These are phyloP conservation scores for Podila clonocystis DNA, from an alignment of 192 early-diverging fungal species.

Conservation along the genomic window DNA sequence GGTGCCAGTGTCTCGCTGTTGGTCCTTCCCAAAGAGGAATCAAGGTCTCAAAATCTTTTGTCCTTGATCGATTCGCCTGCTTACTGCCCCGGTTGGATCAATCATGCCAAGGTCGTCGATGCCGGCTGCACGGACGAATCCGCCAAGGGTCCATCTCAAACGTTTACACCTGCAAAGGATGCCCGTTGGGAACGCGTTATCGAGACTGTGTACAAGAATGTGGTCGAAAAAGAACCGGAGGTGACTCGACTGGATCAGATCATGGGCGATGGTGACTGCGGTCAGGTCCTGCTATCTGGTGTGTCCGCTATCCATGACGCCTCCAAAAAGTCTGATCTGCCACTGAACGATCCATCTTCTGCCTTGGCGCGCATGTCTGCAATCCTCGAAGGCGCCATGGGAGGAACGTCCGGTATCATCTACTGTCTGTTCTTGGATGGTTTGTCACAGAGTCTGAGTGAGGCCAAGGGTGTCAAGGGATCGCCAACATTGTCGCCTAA, in stretches of 20 bases:
- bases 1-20: conserved; percentile 78
- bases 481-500: conserved; percentile 20
- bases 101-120: conserved; percentile 48
- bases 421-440: conserved; percentile 82
- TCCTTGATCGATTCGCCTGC: conserved; percentile 66
- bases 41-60: conserved; percentile 45
- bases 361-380: conserved; percentile 69
- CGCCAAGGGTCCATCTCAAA: conserved; percentile 10
- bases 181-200: conserved; percentile 61
- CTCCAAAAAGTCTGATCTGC: conserved; percentile 37
- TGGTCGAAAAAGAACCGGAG: conserved; percentile 59
- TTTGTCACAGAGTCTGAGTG: conserved; percentile 61
- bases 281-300: conserved; percentile 73
- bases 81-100: conserved; percentile 72
- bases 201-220: conserved; percentile 53
- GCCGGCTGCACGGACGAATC: conserved; percentile 59
- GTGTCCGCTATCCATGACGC: conserved; percentile 68
- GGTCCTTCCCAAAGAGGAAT: conserved; percentile 59
- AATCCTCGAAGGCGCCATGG: conserved; percentile 78
- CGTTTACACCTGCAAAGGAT: conserved; percentile 51
- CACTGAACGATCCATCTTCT: conserved; percentile 59
- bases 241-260: conserved; percentile 78
- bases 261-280: conserved; percentile 89
- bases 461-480: conserved; percentile 20
- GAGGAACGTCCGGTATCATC: conserved; percentile 81